A percentile compares a stretch with the other conserved stretches of the same genome.
These are phyloP conservation scores for Gardenia jasminoides DNA, from an alignment of 257 asterid genomes.

Conservation along the genomic window DNA sequence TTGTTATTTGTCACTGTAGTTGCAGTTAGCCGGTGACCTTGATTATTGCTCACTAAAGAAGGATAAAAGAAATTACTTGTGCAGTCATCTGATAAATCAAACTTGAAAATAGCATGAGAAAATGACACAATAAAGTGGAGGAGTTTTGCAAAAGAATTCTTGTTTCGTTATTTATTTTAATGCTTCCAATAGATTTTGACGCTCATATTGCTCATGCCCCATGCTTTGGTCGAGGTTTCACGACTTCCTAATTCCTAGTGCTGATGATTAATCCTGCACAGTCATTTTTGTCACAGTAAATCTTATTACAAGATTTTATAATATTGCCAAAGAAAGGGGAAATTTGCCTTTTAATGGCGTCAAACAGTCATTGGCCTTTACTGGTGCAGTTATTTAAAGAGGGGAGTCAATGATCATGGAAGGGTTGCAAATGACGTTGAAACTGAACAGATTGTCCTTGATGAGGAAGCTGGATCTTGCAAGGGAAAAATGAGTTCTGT, in stretches of 20 bases:
- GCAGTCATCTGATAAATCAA: not conserved
- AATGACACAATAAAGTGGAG: not conserved
- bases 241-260: not conserved
- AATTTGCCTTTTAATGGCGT: too few relatives aligned
- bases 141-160: not conserved
- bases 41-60: not conserved
- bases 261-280: not conserved
- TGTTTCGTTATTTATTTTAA: not conserved
- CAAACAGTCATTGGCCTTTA: slow-evolving; percentile 10
- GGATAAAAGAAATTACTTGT: too few relatives aligned
- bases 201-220: not conserved
- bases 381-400: slow-evolving; percentile 77
- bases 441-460: slow-evolving; percentile 95
- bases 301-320: not conserved
- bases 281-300: not conserved
- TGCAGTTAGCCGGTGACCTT: not conserved
- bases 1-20: not conserved
- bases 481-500: slow-evolving; percentile 99
- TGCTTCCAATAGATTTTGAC: not conserved
- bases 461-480: slow-evolving; percentile 93
- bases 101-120: not conserved
- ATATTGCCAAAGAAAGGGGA: not conserved
- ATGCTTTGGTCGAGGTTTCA: not conserved
- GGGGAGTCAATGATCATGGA: slow-evolving; percentile 98
- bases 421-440: slow-evolving; percentile 99